Evolutionary conservation across 176 grass and related monocot genomes (phyloP), one percentile per base, ranked within the genome.

Genomic region (Eragrostis curvula): DNA sequence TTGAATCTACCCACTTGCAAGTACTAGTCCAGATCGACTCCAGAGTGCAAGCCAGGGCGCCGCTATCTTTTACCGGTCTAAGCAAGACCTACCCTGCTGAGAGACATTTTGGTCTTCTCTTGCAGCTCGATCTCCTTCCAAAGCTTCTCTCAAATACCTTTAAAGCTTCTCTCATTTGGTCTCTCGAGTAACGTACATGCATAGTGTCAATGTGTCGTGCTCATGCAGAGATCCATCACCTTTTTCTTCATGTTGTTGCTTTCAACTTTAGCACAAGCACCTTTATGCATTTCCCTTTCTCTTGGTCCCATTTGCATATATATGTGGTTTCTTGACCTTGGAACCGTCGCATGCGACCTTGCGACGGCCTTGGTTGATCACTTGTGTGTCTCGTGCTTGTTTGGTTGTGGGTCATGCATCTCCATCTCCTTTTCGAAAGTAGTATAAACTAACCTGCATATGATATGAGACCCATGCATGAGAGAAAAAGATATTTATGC

Each of bases 1-100:
- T 17, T 79, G 12, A 29, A 52, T 62, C 42, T 23, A 41, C 56
- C 8, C 3, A 30, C 56, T 78, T 62, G 60, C 44, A 12, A 21
- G 4, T 7, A 21, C 15, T 15, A 62, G 68, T 17, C 46, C 9
- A n/a, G 71, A 10, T 36, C 46, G 48, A 18, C n/a, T 32, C 3
- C 49, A 36, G 72, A 77, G 71, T 75, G 71, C 60, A 75, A 56
- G 71, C 59, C 47, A 68, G 58, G 84, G 46, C 77, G 84, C 77
- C 84, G 84, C 77, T 74, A 74, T 86, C 59, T 66, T 66, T 86
- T 86, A 86, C 84, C 84, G 6, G n/a, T 66, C 11, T 24, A 59
- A 12, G 11, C 8, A 1, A 58, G 66, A 60, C 24, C 53, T 42
- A 30, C 57, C 66, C 6, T 23, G 2, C 30, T 43, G 46, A 32